Conservation (phyloP, 192 early-diverging fungal species). For the Mortierella antarctica region DNA sequence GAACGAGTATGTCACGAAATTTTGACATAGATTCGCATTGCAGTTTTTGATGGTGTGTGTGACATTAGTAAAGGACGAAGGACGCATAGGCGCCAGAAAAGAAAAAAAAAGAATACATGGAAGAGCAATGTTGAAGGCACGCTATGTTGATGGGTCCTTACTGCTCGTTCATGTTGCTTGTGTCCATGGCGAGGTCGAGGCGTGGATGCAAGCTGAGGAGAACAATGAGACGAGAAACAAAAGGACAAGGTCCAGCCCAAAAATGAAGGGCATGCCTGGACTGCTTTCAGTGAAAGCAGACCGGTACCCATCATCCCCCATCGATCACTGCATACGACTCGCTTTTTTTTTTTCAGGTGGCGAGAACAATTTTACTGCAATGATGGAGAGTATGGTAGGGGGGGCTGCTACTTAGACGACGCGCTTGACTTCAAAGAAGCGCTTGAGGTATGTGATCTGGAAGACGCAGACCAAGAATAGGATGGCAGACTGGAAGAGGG, state of each 20-base stretch:
- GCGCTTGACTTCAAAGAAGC: conserved; percentile 77
- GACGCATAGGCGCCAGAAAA: not conserved
- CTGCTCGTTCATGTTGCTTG: conserved; percentile 21
- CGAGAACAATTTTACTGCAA: not conserved
- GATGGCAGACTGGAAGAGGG: conserved; percentile 69
- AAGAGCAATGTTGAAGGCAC: not conserved
- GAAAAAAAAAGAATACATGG: not conserved
- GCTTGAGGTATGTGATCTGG: conserved; percentile 82
- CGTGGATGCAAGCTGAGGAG: not conserved
- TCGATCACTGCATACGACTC: not conserved
- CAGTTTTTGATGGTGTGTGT: not conserved
- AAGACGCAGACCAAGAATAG: conserved; percentile 74
- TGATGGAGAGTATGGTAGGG: not conserved
- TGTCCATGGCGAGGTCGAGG: conserved; percentile 22
- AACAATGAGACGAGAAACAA: not conserved
- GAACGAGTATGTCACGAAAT: not conserved
- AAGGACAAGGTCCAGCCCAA: not conserved
- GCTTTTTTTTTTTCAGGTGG: too few species aligned
- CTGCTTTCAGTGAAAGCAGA: not conserved
- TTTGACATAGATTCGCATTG: not conserved
- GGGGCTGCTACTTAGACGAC: conserved; percentile 58
- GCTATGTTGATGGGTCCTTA: conserved; percentile 1
- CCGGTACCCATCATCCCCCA: not conserved
- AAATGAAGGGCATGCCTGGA: not conserved
- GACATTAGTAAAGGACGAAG: not conserved